Conservation (phyloP, 805 yeast genomes). For the Pichia phayaonensis region DNA sequence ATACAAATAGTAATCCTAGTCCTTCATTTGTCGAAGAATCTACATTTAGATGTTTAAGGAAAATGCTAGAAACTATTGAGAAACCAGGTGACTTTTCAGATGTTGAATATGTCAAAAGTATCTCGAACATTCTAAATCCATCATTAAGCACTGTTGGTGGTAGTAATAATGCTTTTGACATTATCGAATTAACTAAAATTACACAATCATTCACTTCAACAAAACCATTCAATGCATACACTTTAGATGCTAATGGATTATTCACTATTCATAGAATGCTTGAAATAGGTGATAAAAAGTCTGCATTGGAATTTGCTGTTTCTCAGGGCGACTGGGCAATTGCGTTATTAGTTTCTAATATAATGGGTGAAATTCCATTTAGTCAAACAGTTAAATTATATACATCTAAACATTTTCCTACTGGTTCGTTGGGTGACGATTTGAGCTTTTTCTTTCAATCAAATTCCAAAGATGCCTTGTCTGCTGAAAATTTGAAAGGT, state of each 20-base stretch:
- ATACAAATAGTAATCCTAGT: slow-evolving; percentile 4
- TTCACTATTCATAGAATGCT: slow-evolving; percentile 30
- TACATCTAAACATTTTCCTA: slow-evolving; percentile 14
- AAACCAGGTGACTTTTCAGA: slow-evolving; percentile 22
- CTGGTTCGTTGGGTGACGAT: slow-evolving; percentile 20
- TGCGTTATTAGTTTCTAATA: slow-evolving; percentile 62
- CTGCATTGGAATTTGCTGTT: slow-evolving; percentile 58
- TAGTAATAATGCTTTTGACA: slow-evolving; percentile 13
- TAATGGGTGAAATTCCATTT: slow-evolving; percentile 49
- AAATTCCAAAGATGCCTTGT: slow-evolving; percentile 13
- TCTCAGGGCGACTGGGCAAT: slow-evolving; percentile 67
- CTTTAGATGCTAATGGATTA: slow-evolving; percentile 20
- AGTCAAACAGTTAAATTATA: slow-evolving; percentile 38
- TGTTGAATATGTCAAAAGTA: slow-evolving; percentile 24
- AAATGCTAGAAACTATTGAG: slow-evolving; percentile 18
- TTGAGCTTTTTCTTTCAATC: slow-evolving; percentile 25
- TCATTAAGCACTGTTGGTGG: slow-evolving; percentile 19
- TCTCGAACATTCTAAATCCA: slow-evolving; percentile 38
- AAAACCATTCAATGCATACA: slow-evolving; percentile 21
- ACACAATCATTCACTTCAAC: slow-evolving; percentile 7
- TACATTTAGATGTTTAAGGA: slow-evolving; percentile 23
- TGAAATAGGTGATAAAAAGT: slow-evolving; percentile 56
- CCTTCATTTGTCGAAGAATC: slow-evolving; percentile 15
- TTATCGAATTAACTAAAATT: slow-evolving; percentile 13
- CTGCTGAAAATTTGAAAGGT: slow-evolving; percentile 15